These are phyloP conservation scores for Trypanosoma melophagium DNA, from an alignment of 208 protist genomes.

Conservation along the genomic window DNA sequence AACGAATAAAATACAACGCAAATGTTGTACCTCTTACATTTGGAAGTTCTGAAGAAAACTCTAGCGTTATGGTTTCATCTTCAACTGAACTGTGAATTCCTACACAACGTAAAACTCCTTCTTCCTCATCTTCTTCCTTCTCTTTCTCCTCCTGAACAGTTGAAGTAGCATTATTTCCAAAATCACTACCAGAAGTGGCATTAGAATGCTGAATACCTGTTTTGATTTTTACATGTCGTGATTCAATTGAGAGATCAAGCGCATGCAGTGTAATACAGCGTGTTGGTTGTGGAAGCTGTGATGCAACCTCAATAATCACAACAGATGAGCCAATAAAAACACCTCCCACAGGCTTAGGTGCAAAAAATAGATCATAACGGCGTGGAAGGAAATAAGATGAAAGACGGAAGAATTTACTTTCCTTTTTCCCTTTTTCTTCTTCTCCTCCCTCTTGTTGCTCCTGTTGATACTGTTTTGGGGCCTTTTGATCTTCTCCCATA, in stretches of 20 bases:
- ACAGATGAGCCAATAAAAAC: constrained; percentile 31
- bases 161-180: neutral
- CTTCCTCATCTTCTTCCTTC: constrained; percentile 2
- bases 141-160: constrained; percentile 1
- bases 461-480: neutral
- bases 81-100: neutral
- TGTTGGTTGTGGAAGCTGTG: constrained; percentile 15
- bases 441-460: neutral
- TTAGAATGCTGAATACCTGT: too few species aligned
- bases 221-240: constrained; percentile 18
- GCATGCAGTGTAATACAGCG: constrained; percentile 44
- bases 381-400: constrained; percentile 29
- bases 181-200: too few species aligned
- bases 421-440: neutral
- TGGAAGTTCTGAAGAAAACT: constrained; percentile 35
- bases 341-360: constrained; percentile 20
- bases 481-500: too few species aligned
- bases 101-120: constrained; percentile 22
- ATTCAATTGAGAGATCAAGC: constrained; percentile 26
- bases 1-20: constrained; percentile 37
- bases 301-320: constrained; percentile 34
- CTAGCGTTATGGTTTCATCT: constrained; percentile 44
- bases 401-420: constrained; percentile 28
- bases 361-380: constrained; percentile 52
- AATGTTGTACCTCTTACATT: constrained; percentile 37